Evolutionary conservation across 176 grass and related monocot genomes (phyloP), one percentile per base, ranked within the genome.

Genomic region (Ananas comosus): DNA sequence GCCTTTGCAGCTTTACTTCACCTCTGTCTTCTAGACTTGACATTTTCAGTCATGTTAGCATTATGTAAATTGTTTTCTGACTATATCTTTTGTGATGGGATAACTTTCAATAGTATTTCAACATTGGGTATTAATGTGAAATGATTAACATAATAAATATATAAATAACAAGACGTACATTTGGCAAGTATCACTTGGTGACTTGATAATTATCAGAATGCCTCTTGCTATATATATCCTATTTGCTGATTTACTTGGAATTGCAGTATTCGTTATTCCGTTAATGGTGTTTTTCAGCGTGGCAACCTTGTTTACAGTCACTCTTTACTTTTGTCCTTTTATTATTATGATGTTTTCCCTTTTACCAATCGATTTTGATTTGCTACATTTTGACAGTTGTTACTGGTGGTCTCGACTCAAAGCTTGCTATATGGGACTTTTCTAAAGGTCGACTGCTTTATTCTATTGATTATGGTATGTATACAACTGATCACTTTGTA

Each of bases 391-490:
- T 82, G 54, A 49, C 82, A 97, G 89, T 49, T 68, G 83, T 97
- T 68, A 97, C 86, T 24, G 86, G 89, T 65, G 86, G 89, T 27
- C 89, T 92, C 29, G 93, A 97, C 70, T 92, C 84, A 28, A 92
- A 87, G 77, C 86, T 97, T 69, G 77, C 66, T 65, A 74, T 80
- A 0, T 97, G 93, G 93, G 93, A 97, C 82, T 92, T 97, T 80
- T 97, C 93, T 57, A 97, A 85, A 87, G 88, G 83, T 8, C 84
- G 86, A 53, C 64, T 66, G 70, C 68, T 85, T 53, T 80, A 84
- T 85, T 80, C 81, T 57, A 97, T 97, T 71, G 86, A 97, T 83
- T 92, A 97, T 27, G 93, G 89, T 97, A 85, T 67, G 59, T 51
- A 22, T 24, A 4, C 14, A 51, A 65, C 49, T 18, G 51, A 64